Evolutionary conservation across 192 early-diverging fungal species (phyloP), one percentile per base, ranked within the genome.

Genomic region (Mortierella claussenii): DNA sequence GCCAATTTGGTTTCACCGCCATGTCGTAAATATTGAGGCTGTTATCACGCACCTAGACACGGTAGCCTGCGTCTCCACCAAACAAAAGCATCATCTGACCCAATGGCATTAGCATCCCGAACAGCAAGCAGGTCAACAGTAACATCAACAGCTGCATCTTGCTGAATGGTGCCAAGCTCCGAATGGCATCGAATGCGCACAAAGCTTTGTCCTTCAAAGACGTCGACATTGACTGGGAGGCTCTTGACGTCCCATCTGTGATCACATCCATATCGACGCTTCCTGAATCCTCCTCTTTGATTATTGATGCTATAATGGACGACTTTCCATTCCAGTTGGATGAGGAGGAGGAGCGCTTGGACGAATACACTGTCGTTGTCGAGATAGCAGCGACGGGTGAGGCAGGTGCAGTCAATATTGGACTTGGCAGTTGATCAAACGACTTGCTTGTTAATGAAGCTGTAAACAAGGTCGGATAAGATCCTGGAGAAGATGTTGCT

Each of bases 391-490:
- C 40, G 5, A 42, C 34, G 24, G 55, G 32, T 4, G 55, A 27
- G 26, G 44, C 31, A 17, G 32, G 42, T 2, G 34, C 24, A 2
- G 68, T 36, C 3, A 28, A 13, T 11, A 34, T n/a, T 9, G 67
- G 67, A 23, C 56, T 53, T 37, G 30, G 24, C 6, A 54, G 47
- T 11, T 55, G 32, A 23, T 66, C 64, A 21, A 56, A 48, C 1
- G 55, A 48, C n/a, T 23, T 45, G 27, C n/a, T 20, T 21, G 24
- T n/a, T n/a, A n/a, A n/a, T n/a, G 50, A 31, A 17, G 51, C 24
- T 1, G 37, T 44, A 32, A 62, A 76, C 15, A 51, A 30, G 9
- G 59, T 67, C 17, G 64, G 73, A 34, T 76, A 76, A 7, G 57
- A 33, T 4, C 64, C 58, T 0, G 64, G 59, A 0, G 70, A 67